Evolutionary conservation across 108 stramenopile genomes (phyloP).

Genomic region (Cylindrotheca closterium): DNA sequence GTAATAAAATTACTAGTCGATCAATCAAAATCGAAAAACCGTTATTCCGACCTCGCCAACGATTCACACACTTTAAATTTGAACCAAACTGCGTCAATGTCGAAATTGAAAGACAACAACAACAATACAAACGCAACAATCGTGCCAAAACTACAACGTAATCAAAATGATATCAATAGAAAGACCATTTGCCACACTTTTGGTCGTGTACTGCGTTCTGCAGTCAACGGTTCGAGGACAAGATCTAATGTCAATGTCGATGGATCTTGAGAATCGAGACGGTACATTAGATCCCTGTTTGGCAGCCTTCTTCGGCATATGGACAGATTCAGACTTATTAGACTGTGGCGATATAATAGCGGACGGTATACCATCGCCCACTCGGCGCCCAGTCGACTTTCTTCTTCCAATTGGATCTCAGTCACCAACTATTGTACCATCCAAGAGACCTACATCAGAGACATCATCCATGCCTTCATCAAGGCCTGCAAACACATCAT

Average conservation of each 20-base stretch:
- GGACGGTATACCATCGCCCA: neutral
- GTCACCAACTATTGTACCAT: constrained; percentile 6
- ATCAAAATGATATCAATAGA: neutral
- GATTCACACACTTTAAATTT: too few relatives aligned
- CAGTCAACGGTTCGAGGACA: neutral
- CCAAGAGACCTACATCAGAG: neutral
- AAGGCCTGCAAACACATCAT: constrained; percentile 10
- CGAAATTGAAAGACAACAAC: neutral
- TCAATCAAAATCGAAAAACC: too few relatives aligned
- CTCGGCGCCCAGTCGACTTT: neutral
- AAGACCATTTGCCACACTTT: neutral
- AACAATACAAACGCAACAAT: too few relatives aligned
- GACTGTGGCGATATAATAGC: neutral
- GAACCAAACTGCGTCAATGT: too few relatives aligned
- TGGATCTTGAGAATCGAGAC: neutral
- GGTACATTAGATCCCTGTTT: constrained; percentile 3
- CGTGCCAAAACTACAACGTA: too few relatives aligned
- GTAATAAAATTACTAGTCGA: too few relatives aligned
- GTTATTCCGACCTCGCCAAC: too few relatives aligned
- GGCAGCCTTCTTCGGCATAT: neutral
- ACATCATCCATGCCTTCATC: neutral
- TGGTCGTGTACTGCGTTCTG: neutral
- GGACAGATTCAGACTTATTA: neutral
- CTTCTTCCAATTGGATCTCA: constrained; percentile 5
- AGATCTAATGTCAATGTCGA: neutral